Conservation (phyloP, 2,329 filamentous ascomycete genomes). For the Xylariaceae sp. region DNA sequence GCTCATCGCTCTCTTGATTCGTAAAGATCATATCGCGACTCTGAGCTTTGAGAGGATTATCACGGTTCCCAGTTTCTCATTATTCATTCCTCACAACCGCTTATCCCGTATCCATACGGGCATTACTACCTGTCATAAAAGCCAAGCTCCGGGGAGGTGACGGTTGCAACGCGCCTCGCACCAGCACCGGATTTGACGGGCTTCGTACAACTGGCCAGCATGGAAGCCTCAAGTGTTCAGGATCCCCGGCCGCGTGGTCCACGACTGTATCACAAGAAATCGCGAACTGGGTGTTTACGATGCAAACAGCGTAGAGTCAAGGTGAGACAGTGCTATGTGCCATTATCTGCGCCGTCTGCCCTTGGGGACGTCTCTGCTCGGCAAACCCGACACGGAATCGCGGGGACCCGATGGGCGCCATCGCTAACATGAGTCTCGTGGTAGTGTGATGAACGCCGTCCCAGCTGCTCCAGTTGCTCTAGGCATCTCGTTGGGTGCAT, state of each 20-base stretch:
- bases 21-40: slow-evolving; percentile 2
- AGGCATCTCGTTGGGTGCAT: slow-evolving; percentile 31
- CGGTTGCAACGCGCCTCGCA: slow-evolving; percentile 10
- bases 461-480: slow-evolving; percentile 30
- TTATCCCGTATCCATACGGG: not conserved
- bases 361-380: not conserved
- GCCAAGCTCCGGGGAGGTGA: slow-evolving; percentile 5
- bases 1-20: not conserved
- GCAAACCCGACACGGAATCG: not conserved
- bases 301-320: slow-evolving; percentile 32
- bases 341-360: not conserved
- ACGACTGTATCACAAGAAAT: slow-evolving; percentile 34
- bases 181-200: slow-evolving; percentile 9
- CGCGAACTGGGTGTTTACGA: slow-evolving; percentile 29
- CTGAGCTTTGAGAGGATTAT: not conserved
- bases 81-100: not conserved
- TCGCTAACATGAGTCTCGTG: slow-evolving; percentile 11
- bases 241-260: slow-evolving; percentile 28
- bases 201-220: slow-evolving; percentile 13
- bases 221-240: slow-evolving; percentile 20
- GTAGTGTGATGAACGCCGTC: slow-evolving; percentile 31
- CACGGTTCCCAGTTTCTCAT: not conserved
- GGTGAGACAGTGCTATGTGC: slow-evolving; percentile 18
- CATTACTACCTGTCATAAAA: not conserved
- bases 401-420: not conserved